Conservation (phyloP, 345 rosid genomes). For the Pseudoturritis turrita region DNA sequence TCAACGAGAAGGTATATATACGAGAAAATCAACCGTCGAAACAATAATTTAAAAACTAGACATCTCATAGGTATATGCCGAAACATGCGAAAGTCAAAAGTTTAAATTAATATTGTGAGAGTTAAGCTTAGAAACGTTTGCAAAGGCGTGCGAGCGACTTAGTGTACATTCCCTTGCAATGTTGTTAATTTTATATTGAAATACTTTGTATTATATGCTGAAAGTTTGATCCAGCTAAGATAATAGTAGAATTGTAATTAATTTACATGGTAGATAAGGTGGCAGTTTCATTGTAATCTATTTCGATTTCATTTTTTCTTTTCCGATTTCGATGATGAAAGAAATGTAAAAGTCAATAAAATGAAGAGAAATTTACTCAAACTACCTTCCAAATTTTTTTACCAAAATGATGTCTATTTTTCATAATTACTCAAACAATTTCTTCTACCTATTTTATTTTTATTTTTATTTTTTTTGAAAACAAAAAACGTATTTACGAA, state of each 20-base stretch:
- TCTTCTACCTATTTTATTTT: too few relatives aligned
- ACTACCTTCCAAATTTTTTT: too few relatives aligned
- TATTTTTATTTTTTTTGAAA: too few relatives aligned
- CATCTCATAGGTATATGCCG: background rate
- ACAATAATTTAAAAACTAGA: background rate
- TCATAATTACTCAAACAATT: too few relatives aligned
- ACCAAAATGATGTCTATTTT: too few relatives aligned
- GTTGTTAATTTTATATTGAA: background rate
- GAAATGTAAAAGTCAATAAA: constrained; percentile 9
- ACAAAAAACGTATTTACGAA: too few relatives aligned
- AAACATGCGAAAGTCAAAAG: constrained; percentile 19
- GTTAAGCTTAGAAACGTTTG: background rate
- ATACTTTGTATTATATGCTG: background rate
- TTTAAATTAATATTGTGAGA: background rate
- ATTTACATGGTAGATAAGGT: background rate
- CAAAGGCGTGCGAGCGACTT: constrained; percentile 31
- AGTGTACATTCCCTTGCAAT: constrained; percentile 18
- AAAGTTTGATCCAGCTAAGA: constrained; percentile 20
- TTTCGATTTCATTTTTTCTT: background rate
- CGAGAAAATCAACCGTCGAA: background rate
- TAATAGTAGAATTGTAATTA: constrained; percentile 1
- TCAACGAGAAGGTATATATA: constrained; percentile 15
- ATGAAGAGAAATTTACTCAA: too few relatives aligned
- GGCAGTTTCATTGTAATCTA: background rate
- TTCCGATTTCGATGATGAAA: background rate